phyloP scores from a whole-genome alignment of 106 monocot genomes.

The Xerophyta viscosa region DNA sequence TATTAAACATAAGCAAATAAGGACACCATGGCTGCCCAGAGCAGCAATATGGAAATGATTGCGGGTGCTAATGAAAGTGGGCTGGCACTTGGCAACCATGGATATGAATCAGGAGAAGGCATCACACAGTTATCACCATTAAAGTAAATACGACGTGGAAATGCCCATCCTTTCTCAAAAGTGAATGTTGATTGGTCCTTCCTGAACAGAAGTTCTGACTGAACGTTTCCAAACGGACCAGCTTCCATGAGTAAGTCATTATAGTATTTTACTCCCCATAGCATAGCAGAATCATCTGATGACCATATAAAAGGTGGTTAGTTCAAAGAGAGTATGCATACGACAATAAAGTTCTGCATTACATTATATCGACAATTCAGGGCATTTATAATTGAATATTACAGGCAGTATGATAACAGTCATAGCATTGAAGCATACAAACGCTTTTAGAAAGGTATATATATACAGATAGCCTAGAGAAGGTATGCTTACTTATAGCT shows the following conservation, averaged over 20 bases:
- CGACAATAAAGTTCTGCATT: too few species aligned
- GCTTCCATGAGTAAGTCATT: conserved; percentile 62
- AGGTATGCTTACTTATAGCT: conserved; percentile 49
- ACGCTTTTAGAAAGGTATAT: too few species aligned
- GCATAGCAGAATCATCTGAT: conserved; percentile 61
- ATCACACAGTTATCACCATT: conserved; percentile 58
- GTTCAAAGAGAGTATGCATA: too few species aligned
- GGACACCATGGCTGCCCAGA: conserved; percentile 24
- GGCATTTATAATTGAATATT: too few species aligned
- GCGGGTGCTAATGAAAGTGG: conserved; percentile 4
- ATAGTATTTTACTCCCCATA: conserved; percentile 61
- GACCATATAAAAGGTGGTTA: too few species aligned
- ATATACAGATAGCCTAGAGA: too few species aligned
- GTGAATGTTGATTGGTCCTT: conserved; percentile 49
- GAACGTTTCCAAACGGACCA: conserved; percentile 47
- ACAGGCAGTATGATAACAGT: too few species aligned
- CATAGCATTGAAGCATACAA: too few species aligned
- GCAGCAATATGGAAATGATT: conserved; percentile 11
- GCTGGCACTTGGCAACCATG: conserved; percentile 50
- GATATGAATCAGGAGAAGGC: conserved; percentile 60
- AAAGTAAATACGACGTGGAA: conserved; percentile 56
- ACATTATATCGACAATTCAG: too few species aligned
- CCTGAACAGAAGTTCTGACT: conserved; percentile 48
- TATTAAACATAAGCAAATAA: conserved; percentile 18
- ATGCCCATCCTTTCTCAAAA: conserved; percentile 64